These are phyloP conservation scores for Phytophthora sp. DNA, from an alignment of 352 stramenopile species.

Conservation along the genomic window DNA sequence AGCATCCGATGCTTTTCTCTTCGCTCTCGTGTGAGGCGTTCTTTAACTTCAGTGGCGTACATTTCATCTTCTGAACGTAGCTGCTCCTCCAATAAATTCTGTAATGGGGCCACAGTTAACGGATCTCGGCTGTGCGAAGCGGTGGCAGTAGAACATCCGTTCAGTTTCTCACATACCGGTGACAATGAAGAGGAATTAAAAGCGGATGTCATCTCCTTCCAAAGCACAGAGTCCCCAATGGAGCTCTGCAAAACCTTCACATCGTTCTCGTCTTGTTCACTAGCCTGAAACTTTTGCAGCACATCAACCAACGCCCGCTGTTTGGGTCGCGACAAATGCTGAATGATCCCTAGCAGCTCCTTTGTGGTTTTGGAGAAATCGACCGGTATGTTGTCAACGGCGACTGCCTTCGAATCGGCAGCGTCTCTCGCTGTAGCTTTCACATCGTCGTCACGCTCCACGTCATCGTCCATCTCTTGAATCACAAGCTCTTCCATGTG, in stretches of 20 bases:
- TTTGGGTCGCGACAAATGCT: constrained; percentile 73
- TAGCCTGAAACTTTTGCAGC: constrained; percentile 66
- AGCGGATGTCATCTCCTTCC: constrained; percentile 64
- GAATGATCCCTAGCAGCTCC: constrained; percentile 68
- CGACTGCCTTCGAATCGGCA: too few relatives aligned
- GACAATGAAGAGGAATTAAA: constrained; percentile 27
- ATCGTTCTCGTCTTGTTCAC: constrained; percentile 58
- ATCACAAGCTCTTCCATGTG: constrained; percentile 34
- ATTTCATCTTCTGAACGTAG: constrained; percentile 66
- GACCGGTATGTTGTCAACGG: constrained; percentile 7
- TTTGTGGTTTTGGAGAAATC: constrained; percentile 58
- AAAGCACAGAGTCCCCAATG: constrained; percentile 76
- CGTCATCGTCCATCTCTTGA: constrained; percentile 35
- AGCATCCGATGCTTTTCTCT: constrained; percentile 57
- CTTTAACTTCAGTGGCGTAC: constrained; percentile 59
- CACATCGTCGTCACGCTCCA: constrained; percentile 7
- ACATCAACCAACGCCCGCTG: constrained; percentile 66
- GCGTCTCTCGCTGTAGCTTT: constrained; percentile 2
- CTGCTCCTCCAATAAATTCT: constrained; percentile 66
- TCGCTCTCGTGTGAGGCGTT: constrained; percentile 48
- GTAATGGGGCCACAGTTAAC: constrained; percentile 23
- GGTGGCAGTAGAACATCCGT: not conserved
- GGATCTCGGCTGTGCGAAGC: not conserved
- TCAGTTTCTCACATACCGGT: not conserved
- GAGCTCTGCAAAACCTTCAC: constrained; percentile 60